phyloP scores from a whole-genome alignment of 352 stramenopile genomes.

The Pythium rhizo-oryzae region DNA sequence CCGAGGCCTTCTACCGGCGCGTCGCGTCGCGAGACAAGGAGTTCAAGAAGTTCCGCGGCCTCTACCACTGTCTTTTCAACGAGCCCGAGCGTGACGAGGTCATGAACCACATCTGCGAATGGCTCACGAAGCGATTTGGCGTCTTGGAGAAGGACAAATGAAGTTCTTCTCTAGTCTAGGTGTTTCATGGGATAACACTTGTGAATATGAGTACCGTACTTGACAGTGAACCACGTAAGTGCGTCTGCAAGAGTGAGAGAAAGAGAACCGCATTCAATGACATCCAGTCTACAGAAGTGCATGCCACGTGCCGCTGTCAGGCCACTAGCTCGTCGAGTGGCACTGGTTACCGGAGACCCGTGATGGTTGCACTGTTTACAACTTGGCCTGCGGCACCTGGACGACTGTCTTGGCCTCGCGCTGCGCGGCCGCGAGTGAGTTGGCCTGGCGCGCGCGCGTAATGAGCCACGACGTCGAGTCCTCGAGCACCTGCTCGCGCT shows the following conservation, averaged over 20 bases:
- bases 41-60: slow-evolving; percentile 50
- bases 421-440: slow-evolving; percentile 9
- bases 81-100: slow-evolving; percentile 47
- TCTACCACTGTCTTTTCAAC: slow-evolving; percentile 62
- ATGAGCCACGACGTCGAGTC: slow-evolving; percentile 47
- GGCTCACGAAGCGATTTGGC: slow-evolving; percentile 2
- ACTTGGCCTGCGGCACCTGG: slow-evolving; percentile 1
- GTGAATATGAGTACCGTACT: too few relatives aligned
- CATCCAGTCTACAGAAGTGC: too few relatives aligned
- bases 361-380: not conserved
- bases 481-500: slow-evolving; percentile 53
- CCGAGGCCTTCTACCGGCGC: slow-evolving; percentile 45
- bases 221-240: too few relatives aligned
- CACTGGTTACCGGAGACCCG: too few relatives aligned
- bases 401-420: slow-evolving; percentile 10
- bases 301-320: too few relatives aligned
- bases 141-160: not conserved
- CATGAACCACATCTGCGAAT: slow-evolving; percentile 1
- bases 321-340: too few relatives aligned
- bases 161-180: too few relatives aligned
- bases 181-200: too few relatives aligned
- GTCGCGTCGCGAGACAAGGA: slow-evolving; percentile 53
- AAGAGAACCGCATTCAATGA: too few relatives aligned
- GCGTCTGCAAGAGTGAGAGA: too few relatives aligned
- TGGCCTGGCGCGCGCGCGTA: slow-evolving; percentile 13